Evolutionary conservation across 495 filamentous ascomycete genomes (phyloP).

Genomic region (Friedmanniomyces simplex): DNA sequence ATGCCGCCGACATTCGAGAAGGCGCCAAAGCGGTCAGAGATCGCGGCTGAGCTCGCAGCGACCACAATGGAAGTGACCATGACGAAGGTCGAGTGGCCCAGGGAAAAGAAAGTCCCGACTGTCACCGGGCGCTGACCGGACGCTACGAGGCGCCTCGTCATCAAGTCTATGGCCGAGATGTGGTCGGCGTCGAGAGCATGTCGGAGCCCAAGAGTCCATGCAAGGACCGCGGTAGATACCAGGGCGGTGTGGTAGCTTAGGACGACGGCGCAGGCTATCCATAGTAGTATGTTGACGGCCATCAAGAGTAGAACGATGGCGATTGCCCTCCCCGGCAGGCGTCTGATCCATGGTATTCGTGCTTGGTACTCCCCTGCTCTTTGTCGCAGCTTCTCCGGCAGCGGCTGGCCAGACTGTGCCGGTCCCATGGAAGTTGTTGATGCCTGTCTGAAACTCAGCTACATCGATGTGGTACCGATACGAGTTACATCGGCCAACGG

Average conservation of each 20-base stretch:
- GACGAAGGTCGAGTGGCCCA: constrained; percentile 90
- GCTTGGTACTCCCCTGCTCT: constrained; percentile 30
- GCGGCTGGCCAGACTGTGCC: not conserved
- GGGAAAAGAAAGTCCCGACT: constrained; percentile 89
- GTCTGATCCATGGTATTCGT: constrained; percentile 27
- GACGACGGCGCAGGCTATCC: constrained; percentile 62
- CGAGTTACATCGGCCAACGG: no score
- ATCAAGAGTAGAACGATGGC: constrained; percentile 57
- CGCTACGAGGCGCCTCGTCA: constrained; percentile 85
- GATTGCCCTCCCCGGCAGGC: constrained; percentile 54
- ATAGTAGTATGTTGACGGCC: constrained; percentile 57
- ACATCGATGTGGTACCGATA: no score
- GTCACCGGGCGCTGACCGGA: constrained; percentile 79
- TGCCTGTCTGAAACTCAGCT: no score
- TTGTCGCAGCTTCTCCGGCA: not conserved
- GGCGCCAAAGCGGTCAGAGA: constrained; percentile 64
- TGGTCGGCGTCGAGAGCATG: constrained; percentile 97
- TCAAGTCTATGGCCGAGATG: constrained; percentile 91
- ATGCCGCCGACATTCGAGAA: constrained; percentile 80
- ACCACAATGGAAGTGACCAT: constrained; percentile 85
- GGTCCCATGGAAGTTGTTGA: not conserved
- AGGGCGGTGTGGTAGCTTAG: constrained; percentile 43
- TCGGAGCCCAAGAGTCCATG: constrained; percentile 82
- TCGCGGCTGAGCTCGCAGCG: constrained; percentile 73
- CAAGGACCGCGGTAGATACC: constrained; percentile 66